Evolutionary conservation across 805 yeast genomes (phyloP).

Genomic region (Candida vaughaniae): DNA sequence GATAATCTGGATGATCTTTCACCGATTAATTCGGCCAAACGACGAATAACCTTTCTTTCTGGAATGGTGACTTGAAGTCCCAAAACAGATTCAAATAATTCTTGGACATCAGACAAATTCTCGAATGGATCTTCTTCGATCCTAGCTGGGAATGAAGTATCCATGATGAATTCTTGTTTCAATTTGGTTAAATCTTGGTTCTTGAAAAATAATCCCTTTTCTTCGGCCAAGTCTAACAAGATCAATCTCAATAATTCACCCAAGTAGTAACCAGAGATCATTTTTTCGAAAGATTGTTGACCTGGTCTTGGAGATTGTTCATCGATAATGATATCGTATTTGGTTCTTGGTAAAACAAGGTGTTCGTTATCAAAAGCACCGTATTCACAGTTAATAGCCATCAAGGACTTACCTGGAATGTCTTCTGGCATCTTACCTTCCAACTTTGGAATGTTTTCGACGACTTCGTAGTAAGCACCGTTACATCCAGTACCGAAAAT

Average conservation of each 20-base stretch:
- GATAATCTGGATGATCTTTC: slow-evolving; percentile 91
- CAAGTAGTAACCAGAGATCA: slow-evolving; percentile 95
- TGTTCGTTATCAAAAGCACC: slow-evolving; percentile 97
- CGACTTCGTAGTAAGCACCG: slow-evolving; percentile 89
- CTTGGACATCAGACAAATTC: slow-evolving; percentile 72
- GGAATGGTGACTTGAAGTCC: slow-evolving; percentile 64
- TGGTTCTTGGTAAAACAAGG: slow-evolving; percentile 79
- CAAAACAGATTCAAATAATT: slow-evolving; percentile 59
- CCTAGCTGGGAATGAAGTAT: slow-evolving; percentile 82
- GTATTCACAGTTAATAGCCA: slow-evolving; percentile 98
- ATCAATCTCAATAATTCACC: slow-evolving; percentile 88
- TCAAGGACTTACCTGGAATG: slow-evolving; percentile 60
- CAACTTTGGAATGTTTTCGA: slow-evolving; percentile 74
- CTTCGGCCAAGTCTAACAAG: slow-evolving; percentile 66
- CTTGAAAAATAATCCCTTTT: slow-evolving; percentile 62
- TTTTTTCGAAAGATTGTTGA: slow-evolving; percentile 93
- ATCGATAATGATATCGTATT: slow-evolving; percentile 80
- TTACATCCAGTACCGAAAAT: slow-evolving; percentile 98
- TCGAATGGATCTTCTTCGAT: slow-evolving; percentile 89
- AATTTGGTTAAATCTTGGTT: slow-evolving; percentile 67
- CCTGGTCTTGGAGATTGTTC: slow-evolving; percentile 91
- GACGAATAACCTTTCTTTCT: slow-evolving; percentile 81
- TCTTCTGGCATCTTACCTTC: slow-evolving; percentile 68
- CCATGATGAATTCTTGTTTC: slow-evolving; percentile 68
- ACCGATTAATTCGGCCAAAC: slow-evolving; percentile 83